A percentile compares a stretch with the other conserved stretches of the same genome.
Evolutionary conservation across 2,329 filamentous ascomycete species (phyloP).

Genomic region (Fusarium sp.): DNA sequence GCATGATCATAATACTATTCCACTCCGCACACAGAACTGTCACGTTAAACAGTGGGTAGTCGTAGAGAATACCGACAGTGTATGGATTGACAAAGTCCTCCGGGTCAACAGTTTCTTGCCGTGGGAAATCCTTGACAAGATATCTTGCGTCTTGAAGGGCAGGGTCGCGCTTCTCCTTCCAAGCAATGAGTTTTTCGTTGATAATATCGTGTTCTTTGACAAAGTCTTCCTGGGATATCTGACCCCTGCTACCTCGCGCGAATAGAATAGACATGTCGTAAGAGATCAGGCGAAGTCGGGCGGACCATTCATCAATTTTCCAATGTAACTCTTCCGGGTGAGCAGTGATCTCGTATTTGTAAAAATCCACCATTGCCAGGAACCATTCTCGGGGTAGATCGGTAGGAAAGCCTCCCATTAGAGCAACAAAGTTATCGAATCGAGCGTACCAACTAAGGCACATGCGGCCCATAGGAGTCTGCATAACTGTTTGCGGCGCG

Average conservation of each 20-base stretch:
- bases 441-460: slow-evolving; percentile 89
- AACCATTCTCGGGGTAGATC: slow-evolving; percentile 84
- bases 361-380: slow-evolving; percentile 68
- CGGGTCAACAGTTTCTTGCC: slow-evolving; percentile 58
- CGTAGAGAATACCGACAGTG: slow-evolving; percentile 72
- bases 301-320: slow-evolving; percentile 72
- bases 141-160: slow-evolving; percentile 68
- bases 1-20: slow-evolving; percentile 82
- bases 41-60: slow-evolving; percentile 74
- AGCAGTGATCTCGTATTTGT: slow-evolving; percentile 63
- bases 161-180: slow-evolving; percentile 67
- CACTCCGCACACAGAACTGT: slow-evolving; percentile 82
- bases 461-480: slow-evolving; percentile 74
- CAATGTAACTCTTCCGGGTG: slow-evolving; percentile 71
- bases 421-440: slow-evolving; percentile 84
- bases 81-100: slow-evolving; percentile 80
- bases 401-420: slow-evolving; percentile 82
- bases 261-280: slow-evolving; percentile 84
- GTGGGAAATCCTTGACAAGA: slow-evolving; percentile 70
- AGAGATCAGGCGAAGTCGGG: slow-evolving; percentile 75
- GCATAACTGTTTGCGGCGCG: slow-evolving; percentile 76
- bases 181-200: slow-evolving; percentile 56
- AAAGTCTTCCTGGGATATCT: slow-evolving; percentile 73
- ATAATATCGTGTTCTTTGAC: slow-evolving; percentile 66
- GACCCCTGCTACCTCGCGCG: slow-evolving; percentile 70